Evolutionary conservation across 306 rosid genomes (phyloP), one percentile per base, ranked within the genome.

Genomic region (Phaseolus lunatus): DNA sequence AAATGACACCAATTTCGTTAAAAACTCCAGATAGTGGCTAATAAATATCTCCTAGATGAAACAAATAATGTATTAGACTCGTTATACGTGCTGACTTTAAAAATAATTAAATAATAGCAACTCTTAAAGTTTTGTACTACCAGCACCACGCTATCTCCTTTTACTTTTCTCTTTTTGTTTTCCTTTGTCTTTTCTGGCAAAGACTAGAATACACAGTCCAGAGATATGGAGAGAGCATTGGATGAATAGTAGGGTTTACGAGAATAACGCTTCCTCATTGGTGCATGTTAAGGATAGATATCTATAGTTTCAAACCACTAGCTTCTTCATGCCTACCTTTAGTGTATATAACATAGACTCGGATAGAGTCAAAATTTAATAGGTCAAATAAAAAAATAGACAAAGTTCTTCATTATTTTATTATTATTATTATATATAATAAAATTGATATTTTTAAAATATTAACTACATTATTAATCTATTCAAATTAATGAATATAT

Each of bases 201-300:
- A 52, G 15, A 61, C 24, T 71, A 20, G 53, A 44, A 7, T n/a
- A 18, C 6, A 66, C 33, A n/a, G 5, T 4, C 66, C 11, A 70
- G 0, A 48, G 0, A 48, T n/a, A n/a, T 26, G 4, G 0, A 41
- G 26, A 27, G 33, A 29, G 37, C 47, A 57, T 48, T 67, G 35
- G 49, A 24, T 72, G 66, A 72, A 53, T 5, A 72, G 19, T 57
- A 35, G 58, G 78, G 22, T 59, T 2, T 18, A 24, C 18, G 47
- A n/a, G 35, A 74, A 44, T 61, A 47, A 29, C 14, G 45, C 33
- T 61, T 48, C 44, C 65, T 70, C n/a, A 59, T 70, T 59, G 43
- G 72, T 61, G 27, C 71, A 47, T 48, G 61, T 53, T 31, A 11
- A 71, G 24, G 61, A 47, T 39, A 39, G 3, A 1, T 39, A 39